Percentiles rank a stretch among this genome's conserved stretches.
phyloP scores from a whole-genome alignment of 2,329 filamentous ascomycete species.

The Metarhizium anisopliae region DNA sequence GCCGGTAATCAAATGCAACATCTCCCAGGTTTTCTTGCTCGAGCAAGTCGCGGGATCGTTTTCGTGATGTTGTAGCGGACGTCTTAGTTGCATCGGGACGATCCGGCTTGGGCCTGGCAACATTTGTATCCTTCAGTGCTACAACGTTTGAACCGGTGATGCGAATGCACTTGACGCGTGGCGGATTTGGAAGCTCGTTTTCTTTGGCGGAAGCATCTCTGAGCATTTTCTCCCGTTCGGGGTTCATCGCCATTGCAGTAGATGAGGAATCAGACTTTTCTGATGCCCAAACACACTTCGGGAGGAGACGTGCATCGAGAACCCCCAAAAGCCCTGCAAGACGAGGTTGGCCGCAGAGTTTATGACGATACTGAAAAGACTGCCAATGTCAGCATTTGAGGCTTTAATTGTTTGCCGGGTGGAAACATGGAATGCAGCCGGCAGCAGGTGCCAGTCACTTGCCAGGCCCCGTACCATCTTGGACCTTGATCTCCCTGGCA shows the following conservation, averaged over 20 bases:
- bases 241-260: slow-evolving; percentile 14
- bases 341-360: no score
- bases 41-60: neutral
- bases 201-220: slow-evolving; percentile 6
- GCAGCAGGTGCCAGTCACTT: neutral
- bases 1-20: neutral
- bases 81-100: neutral
- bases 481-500: no score
- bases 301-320: no score
- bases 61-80: neutral
- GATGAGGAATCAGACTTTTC: no score
- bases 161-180: neutral
- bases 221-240: slow-evolving; percentile 18
- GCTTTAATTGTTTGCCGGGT: neutral
- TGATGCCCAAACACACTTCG: no score
- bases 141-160: slow-evolving; percentile 6
- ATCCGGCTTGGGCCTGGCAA: neutral
- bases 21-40: neutral
- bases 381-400: no score
- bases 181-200: neutral
- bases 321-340: no score
- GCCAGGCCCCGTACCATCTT: neutral
- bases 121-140: neutral
- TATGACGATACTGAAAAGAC: no score
- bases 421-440: neutral